These are phyloP conservation scores for Lentinula novae-zelandiae DNA, from an alignment of 1,284 basidiomycete genomes.

Conservation along the genomic window DNA sequence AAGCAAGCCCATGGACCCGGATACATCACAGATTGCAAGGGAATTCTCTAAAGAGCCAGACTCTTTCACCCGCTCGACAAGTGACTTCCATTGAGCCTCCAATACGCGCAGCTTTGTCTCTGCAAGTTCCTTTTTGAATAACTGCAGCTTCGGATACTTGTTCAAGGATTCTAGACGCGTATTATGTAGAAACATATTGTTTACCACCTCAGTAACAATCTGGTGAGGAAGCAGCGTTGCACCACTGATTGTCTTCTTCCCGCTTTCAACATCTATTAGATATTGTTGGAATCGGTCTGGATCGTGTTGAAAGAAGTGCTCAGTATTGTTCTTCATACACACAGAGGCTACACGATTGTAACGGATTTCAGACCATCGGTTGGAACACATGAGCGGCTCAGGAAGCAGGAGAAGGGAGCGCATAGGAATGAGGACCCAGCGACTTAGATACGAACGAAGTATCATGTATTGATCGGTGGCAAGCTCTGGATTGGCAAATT, in stretches of 20 bases:
- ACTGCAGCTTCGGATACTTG: conserved; percentile 17
- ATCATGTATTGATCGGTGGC: conserved; percentile 22
- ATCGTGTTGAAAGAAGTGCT: conserved; percentile 55
- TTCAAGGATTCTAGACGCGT: not conserved
- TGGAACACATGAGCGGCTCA: conserved; percentile 60
- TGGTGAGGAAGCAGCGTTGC: conserved; percentile 61
- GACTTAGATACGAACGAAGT: conserved; percentile 51
- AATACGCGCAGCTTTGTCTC: conserved; percentile 39
- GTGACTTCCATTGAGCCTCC: conserved; percentile 63
- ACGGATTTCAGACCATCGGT: conserved; percentile 52
- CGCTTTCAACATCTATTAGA: conserved; percentile 49
- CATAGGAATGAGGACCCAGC: conserved; percentile 54
- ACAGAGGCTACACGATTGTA: conserved; percentile 55
- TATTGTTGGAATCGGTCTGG: conserved; percentile 52
- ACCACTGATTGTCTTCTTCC: conserved; percentile 53
- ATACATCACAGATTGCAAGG: conserved; percentile 72
- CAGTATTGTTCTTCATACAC: conserved; percentile 57
- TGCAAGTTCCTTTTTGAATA: conserved; percentile 25
- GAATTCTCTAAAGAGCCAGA: conserved; percentile 55
- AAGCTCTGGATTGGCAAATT: conserved; percentile 11
- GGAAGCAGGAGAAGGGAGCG: conserved; percentile 43
- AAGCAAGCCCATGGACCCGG: conserved; percentile 60
- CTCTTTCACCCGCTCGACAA: conserved; percentile 49
- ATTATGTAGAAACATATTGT: not conserved
- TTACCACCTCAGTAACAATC: conserved; percentile 39